phyloP scores from a whole-genome alignment of 305 asterid genomes.

The Fraxinus xanthoxyloides region DNA sequence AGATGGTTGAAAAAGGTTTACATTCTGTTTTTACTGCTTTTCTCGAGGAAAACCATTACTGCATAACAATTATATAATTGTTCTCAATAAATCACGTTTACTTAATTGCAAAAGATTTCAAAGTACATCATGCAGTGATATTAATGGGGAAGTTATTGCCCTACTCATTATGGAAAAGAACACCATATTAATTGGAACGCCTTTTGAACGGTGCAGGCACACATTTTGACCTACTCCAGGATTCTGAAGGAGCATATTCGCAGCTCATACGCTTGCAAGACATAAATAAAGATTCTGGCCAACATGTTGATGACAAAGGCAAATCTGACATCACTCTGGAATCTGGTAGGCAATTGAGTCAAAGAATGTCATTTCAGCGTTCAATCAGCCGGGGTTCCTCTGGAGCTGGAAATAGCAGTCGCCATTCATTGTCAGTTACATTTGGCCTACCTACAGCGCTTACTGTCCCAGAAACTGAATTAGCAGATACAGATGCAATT shows the following conservation, averaged over 20 bases:
- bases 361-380: slow-evolving; percentile 47
- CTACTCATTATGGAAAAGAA: not conserved
- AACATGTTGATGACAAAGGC: slow-evolving; percentile 36
- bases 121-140: not conserved
- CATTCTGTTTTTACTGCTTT: not conserved
- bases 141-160: not conserved
- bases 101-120: not conserved
- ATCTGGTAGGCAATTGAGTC: slow-evolving; percentile 55
- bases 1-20: slow-evolving; percentile 62
- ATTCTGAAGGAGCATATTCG: slow-evolving; percentile 62
- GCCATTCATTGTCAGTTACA: slow-evolving; percentile 49
- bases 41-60: not conserved
- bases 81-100: not conserved
- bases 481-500: slow-evolving; percentile 14
- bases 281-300: slow-evolving; percentile 30
- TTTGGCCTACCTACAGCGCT: slow-evolving; percentile 56
- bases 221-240: slow-evolving; percentile 48
- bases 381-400: slow-evolving; percentile 75
- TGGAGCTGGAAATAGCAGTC: slow-evolving; percentile 58
- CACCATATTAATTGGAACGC: not conserved
- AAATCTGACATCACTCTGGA: slow-evolving; percentile 35
- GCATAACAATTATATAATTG: not conserved
- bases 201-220: slow-evolving; percentile 37
- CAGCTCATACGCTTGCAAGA: slow-evolving; percentile 64
- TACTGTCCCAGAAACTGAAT: slow-evolving; percentile 28